Evolutionary conservation across 2,329 filamentous ascomycete genomes (phyloP), one percentile per base, ranked within the genome.

Genomic region (Pleurostoma richardsiae): DNA sequence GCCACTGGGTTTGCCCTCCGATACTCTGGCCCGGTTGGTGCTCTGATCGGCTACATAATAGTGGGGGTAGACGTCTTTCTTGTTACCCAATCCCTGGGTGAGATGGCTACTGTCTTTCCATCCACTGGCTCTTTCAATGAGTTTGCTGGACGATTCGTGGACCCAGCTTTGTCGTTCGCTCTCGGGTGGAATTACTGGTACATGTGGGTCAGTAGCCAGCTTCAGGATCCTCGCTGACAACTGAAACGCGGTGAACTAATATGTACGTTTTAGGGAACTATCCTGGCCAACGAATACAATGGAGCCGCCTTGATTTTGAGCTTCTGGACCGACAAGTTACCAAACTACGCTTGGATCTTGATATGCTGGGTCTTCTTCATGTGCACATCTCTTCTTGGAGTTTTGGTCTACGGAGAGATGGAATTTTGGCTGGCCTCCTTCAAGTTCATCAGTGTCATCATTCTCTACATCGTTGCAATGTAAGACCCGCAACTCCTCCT

Each of bases 241-340:
- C 19, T 19, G 19, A 19, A 19, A 19, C 19, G 19, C 19, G 19
- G 19, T 19, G 19, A 19, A 19, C 19, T 36, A 3, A 39, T 4
- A 28, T 43, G 40, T 29, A 4, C 10, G 4, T 19, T 30, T 2
- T 19, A 49, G 46, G 46, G 41, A 2, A 45, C 49, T 8, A 47
- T 53, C 27, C 36, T 55, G 27, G 47, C 53, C 40, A 51, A 51
- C 39, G 53, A 55, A 30, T 49, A 53, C 41, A 55, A 53, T 33
- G 49, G 46, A 8, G 49, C 49, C 4, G 44, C 52, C 40, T 10
- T 49, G 42, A 40, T 43, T 38, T 43, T 48, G 10, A 42, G 40
- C 10, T 47, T n/a, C 31, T 47, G 45, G 45, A 41, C 42, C 19
- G 6, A 31, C 4, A 40, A 40, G 5, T 43, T 41, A 5, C 42